Conservation (phyloP, 345 rosid genomes). For the rapeseed (Brassica napus) region Da-Ae NC_063450.1:16281501-16282000, state of each 20-base stretch:
- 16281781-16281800: constrained; percentile 71
- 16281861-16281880: neutral
- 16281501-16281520: too few relatives aligned
- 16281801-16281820: constrained; percentile 87
- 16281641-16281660: constrained; percentile 15
- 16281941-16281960: constrained; percentile 70
- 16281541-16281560: neutral
- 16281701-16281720: neutral
- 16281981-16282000: constrained; percentile 81
- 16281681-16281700: neutral
- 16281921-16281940: neutral
- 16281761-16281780: constrained; percentile 49
- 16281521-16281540: too few relatives aligned
- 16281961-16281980: constrained; percentile 95
- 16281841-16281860: constrained; percentile 55
- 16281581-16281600: constrained; percentile 8
- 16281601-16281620: neutral
- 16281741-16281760: neutral
- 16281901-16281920: neutral
- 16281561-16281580: neutral
- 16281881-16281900: neutral
- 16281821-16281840: constrained; percentile 86
- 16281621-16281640: neutral
- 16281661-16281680: constrained; percentile 2
- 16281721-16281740: neutral